A percentile compares a stretch with the other conserved stretches of the same genome.
phyloP scores from a whole-genome alignment of 1,139 yeast species.

The Hemisphaericaspora lyxosophila region DNA sequence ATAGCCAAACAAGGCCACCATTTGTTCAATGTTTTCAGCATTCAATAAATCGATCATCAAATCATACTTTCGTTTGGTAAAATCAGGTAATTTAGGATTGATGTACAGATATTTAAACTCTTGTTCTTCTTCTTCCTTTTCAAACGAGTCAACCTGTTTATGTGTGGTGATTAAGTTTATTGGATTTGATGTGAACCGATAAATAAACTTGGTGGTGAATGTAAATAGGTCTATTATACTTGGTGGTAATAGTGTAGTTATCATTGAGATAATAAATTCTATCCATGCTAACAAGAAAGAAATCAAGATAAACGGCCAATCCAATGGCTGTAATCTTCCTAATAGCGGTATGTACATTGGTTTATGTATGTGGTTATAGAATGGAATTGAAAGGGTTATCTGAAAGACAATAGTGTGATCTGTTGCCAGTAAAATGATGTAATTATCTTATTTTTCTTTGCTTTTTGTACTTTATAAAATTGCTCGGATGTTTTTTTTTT shows the following conservation, averaged over 20 bases:
- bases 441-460: too few relatives aligned
- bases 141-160: constrained; percentile 9
- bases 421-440: too few relatives aligned
- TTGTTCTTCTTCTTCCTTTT: constrained; percentile 15
- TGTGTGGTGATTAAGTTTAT: constrained; percentile 24
- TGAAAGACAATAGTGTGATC: too few relatives aligned
- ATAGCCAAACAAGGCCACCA: constrained; percentile 42
- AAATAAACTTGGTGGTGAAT: constrained; percentile 26
- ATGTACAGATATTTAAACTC: constrained; percentile 13
- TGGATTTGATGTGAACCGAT: constrained; percentile 30
- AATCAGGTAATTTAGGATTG: constrained; percentile 12
- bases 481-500: too few relatives aligned
- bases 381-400: too few relatives aligned
- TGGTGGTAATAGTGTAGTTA: constrained; percentile 36
- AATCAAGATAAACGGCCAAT: constrained; percentile 38
- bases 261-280: constrained; percentile 35
- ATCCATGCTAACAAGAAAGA: constrained; percentile 43
- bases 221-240: constrained; percentile 32
- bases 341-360: constrained; percentile 42
- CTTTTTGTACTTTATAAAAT: too few relatives aligned
- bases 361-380: too few relatives aligned
- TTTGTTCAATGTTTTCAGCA: constrained; percentile 32
- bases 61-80: constrained; percentile 24
- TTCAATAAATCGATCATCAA: constrained; percentile 34
- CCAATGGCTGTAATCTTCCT: constrained; percentile 33